Base-by-base conservation (phyloP, 495 filamentous ascomycete genomes). In the Aspergillus incahuasiensis region DNA sequence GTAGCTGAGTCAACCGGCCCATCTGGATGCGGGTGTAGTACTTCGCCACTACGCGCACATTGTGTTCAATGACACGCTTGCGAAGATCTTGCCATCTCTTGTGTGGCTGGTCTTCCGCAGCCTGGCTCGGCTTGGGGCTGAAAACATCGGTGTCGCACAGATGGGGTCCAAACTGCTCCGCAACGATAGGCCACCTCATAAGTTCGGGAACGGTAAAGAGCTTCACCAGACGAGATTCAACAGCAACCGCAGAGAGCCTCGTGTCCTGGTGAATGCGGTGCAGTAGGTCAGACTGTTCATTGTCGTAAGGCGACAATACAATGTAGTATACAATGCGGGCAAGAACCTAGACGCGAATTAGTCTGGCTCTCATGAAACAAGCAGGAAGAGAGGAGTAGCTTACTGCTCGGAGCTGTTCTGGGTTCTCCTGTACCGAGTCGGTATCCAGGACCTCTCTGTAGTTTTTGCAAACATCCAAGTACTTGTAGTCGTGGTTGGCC, bases 41-140 rank as follows among this genome's bases (percentile, higher is more conserved):
- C 68, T 95, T 95, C 64, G 95, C 94, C 11, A 98, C 82, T 7
- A 97, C 94, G 39, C 94, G 88, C 41, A 98, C 94, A 63, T 98
- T 98, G 74, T 98, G 94, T 76, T 98, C 94, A 65, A 98, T 98
- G 52, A 98, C 94, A 30, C 94, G 90, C 78, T 95, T 96, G 56
- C 94, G 90, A 57, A 98, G 79, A 65, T 96, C 95, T 68, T 91
- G 82, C 90, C 90, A 97, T 68, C 94, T 80, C 62, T 81, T 80
- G 72, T 87, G 72, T 12, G 91, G 86, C 72, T 95, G 87, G 55
- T 85, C 79, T 56, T 96, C 90, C 15, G 68, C 67, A 9, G 82
- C 80, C 62, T 86, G 79, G 56, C 79, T 79, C 35, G 80, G 66
- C 40, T 80, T 70, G 39, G 68, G 57, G 44, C 71, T 72, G 70